Conservation (phyloP, 2,329 filamentous ascomycete genomes). For the Metarhizium rileyi region DNA sequence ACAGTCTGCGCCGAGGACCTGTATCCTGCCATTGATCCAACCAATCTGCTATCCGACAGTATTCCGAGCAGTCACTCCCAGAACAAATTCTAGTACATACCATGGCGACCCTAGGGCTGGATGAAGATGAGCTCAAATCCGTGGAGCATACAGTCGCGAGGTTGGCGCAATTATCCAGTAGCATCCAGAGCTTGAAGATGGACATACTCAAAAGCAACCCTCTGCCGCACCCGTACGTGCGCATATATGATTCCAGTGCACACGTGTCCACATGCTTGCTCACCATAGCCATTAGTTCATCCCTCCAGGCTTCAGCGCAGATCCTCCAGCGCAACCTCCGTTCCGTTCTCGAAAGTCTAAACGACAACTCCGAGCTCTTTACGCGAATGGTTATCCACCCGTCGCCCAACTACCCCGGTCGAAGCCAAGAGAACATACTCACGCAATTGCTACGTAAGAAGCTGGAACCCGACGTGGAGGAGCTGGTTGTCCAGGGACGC, state of each 20-base stretch:
- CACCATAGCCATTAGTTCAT: slow-evolving; percentile 40
- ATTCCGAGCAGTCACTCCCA: too few relatives aligned
- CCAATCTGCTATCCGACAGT: not conserved
- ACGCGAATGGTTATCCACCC: slow-evolving; percentile 65
- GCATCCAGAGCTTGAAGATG: slow-evolving; percentile 52
- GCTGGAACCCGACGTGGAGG: slow-evolving; percentile 67
- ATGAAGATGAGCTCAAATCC: slow-evolving; percentile 52
- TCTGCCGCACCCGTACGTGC: slow-evolving; percentile 53
- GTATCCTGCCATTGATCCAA: not conserved
- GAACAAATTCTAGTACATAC: not conserved
- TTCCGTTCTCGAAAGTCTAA: slow-evolving; percentile 55
- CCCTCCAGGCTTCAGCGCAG: slow-evolving; percentile 60
- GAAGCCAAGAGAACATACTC: slow-evolving; percentile 56
- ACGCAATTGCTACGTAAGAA: slow-evolving; percentile 71
- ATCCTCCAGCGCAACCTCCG: slow-evolving; percentile 64
- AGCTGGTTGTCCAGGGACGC: slow-evolving; percentile 57
- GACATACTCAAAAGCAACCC: slow-evolving; percentile 54
- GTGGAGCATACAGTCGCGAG: slow-evolving; percentile 63
- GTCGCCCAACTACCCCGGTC: slow-evolving; percentile 63
- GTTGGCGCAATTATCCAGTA: slow-evolving; percentile 58
- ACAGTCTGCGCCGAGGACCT: not conserved
- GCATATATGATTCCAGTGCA: not conserved
- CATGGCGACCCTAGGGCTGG: slow-evolving; percentile 39
- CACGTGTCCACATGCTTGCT: not conserved
- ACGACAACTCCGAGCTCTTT: slow-evolving; percentile 57